Evolutionary conservation across 768 basidiomycete genomes (phyloP).

Genomic region (Tulasnella sp.): DNA sequence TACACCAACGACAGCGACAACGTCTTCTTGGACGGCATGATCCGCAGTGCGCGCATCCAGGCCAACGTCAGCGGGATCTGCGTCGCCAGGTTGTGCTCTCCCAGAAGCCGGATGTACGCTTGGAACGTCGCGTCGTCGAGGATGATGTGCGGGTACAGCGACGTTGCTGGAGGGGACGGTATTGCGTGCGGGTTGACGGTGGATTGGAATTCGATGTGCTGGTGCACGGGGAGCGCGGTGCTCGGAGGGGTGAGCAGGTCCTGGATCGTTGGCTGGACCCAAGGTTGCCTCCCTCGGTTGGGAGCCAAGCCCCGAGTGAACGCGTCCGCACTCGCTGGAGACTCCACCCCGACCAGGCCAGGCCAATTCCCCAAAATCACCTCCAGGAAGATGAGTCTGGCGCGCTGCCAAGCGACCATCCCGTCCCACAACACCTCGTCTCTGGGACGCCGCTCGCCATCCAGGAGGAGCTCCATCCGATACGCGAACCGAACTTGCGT

Average conservation of each 20-base stretch:
- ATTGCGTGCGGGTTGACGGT: neutral
- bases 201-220: neutral
- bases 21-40: conserved; percentile 53
- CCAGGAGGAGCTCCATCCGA: neutral
- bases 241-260: conserved; percentile 21
- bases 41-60: conserved; percentile 64
- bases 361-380: conserved; percentile 59
- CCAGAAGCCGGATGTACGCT: conserved; percentile 59
- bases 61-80: conserved; percentile 66
- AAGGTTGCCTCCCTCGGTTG: neutral
- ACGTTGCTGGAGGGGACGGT: conserved; percentile 25
- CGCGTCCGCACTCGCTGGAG: conserved; percentile 40
- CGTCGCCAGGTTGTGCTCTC: conserved; percentile 43
- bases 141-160: conserved; percentile 41
- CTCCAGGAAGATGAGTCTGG: conserved; percentile 51
- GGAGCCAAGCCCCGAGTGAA: conserved; percentile 32
- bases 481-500: conserved; percentile 18
- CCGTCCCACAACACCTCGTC: conserved; percentile 43
- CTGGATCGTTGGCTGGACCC: neutral
- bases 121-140: conserved; percentile 53
- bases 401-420: conserved; percentile 46
- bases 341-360: conserved; percentile 32
- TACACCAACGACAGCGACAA: conserved; percentile 61
- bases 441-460: neutral
- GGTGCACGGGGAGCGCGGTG: neutral